A percentile compares a stretch with the other conserved stretches of the same genome.
Evolutionary conservation across 306 rosid genomes (phyloP).

Genomic region (Quercus wislizeni): DNA sequence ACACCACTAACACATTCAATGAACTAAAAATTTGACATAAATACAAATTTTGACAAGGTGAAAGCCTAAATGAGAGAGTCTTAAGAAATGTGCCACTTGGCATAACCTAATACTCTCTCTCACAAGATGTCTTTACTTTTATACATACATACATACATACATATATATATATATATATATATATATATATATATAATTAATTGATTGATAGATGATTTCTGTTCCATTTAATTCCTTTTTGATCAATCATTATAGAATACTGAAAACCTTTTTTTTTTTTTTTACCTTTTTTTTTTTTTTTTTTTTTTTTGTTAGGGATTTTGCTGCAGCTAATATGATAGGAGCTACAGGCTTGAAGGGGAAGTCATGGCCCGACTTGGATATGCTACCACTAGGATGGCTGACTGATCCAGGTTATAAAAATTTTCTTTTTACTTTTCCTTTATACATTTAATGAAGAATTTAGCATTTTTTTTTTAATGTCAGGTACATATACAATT

Average conservation of each 20-base stretch:
- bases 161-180: too few species aligned
- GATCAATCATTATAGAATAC: not conserved
- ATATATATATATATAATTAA: too few species aligned
- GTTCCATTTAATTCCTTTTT: conserved; percentile 4
- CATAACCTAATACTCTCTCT: too few species aligned
- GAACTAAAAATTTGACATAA: too few species aligned
- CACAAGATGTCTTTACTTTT: too few species aligned
- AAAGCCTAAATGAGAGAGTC: too few species aligned
- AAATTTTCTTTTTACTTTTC: conserved; percentile 8
- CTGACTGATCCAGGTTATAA: conserved; percentile 71
- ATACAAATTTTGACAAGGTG: too few species aligned
- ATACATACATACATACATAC: too few species aligned
- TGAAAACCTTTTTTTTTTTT: not conserved
- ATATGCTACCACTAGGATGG: conserved; percentile 96
- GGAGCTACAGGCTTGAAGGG: conserved; percentile 77
- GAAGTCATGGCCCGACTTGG: conserved; percentile 98
- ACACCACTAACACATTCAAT: too few species aligned
- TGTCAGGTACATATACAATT: too few species aligned
- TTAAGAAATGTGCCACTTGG: too few species aligned
- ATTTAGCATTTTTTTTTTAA: not conserved
- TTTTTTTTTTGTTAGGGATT: conserved; percentile 48
- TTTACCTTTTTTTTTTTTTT: not conserved
- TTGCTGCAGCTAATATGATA: conserved; percentile 70
- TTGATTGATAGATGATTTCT: not conserved
- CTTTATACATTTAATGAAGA: not conserved